Base-by-base conservation (phyloP, 371 early-diverging fungal species). In the Mortierella sp. region DNA sequence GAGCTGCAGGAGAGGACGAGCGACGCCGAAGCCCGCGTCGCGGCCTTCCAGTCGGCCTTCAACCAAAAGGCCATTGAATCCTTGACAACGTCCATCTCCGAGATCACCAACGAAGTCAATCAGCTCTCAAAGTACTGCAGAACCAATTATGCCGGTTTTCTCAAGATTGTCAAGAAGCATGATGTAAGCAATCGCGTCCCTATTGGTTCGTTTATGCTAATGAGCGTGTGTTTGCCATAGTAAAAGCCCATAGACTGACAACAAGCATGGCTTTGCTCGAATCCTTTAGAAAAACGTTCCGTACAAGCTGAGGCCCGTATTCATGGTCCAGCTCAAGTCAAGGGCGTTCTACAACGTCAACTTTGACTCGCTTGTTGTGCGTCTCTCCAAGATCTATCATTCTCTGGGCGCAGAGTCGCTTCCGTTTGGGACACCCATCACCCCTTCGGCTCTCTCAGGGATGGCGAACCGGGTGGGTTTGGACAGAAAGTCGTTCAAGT, bases 121-220 rank as follows among this genome's bases (percentile, higher is more conserved):
- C 95, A 96, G 83, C 89, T 98, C 52, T 94, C 97, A 58, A 96
- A 96, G 84, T 99, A 94, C 81, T 93, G 95, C 21, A 88, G 98
- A 23, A 85, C 98, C 67, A 99, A 99, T 87, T 96, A 96, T 81
- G 93, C 98, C 30, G 99, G 97, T 19, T 98, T 99, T 75, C 85
- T 98, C 64, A 99, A 97, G 88, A 96, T 98, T 66, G 90, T 99
- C 80, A 98, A 97, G 84, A 98, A 98, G 86, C 98, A 98, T 84
- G 99, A 99, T 88, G 79, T 79, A 89, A 81, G 88, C 11, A 19
- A 45, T 74, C 76, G 6, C 76, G 83, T 18, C 66, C 72, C 23
- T 75, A 70, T 60, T 58, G 59, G 44, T n/a, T 45, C 46, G n/a
- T 15, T 59, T 14, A n/a, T 47, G 11, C 79, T 84, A 72, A 16